Evolutionary conservation across 441 rosid species (phyloP), one percentile per base, ranked within the genome.

Genomic region (Mallotus japonicus): DNA sequence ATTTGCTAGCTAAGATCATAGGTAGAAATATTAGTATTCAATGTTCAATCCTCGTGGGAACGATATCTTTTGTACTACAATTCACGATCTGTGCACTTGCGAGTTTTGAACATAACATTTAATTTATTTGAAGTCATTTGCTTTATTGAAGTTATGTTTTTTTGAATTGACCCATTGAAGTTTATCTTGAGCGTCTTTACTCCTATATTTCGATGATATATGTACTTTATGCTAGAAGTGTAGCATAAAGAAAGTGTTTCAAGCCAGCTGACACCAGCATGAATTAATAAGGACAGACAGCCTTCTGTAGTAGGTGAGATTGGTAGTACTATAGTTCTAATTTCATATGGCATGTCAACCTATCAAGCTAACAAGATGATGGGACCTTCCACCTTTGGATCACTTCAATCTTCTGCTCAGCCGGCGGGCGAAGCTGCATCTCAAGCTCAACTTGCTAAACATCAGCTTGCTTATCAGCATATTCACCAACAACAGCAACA

Each of bases 401-500:
- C 71, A 10, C 58, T 57, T 47, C 76, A 67, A n/a, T n/a, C n/a
- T 24, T 24, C 28, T 24, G 2, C n/a, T 34, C 3, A 32, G 37
- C 37, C 37, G 4, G 37, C 37, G 4, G 37, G 37, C 4, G 37
- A 4, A 32, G 37, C 37, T 28, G 56, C 78, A 16, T 42, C 78
- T 3, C 72, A 65, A 40, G 34, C 63, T 54, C 74, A 75, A 37
- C 62, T 74, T 49, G 67, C 67, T 34, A 68, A 67, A 14, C 70
- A 75, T 69, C 78, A 75, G 9, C 70, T 76, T 55, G 74, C 74
- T 34, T 76, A 63, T 71, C 78, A 76, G 55, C 78, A 76, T 51
- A 76, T 76, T 65, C 62, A 70, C 56, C 78, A 75, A 53, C 79
- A 76, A 17, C 79, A 76, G 75, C n/a, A n/a, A n/a, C n/a, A n/a